Evolutionary conservation across 2,329 filamentous ascomycete genomes (phyloP), one percentile per base, ranked within the genome.

Genomic region (Cyclaneusma minus): DNA sequence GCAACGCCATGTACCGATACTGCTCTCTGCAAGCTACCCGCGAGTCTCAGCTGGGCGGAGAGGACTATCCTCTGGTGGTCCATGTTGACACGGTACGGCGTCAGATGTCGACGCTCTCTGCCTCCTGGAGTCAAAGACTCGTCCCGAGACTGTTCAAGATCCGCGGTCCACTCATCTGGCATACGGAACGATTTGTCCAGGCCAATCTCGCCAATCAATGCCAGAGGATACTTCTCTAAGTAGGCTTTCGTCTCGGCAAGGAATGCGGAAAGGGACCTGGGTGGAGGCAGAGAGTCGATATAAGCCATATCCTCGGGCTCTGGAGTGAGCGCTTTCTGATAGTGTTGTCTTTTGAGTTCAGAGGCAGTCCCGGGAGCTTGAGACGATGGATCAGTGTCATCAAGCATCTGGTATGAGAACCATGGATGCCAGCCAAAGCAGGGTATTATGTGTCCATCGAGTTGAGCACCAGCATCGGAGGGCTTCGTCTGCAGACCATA

Each of bases 381-480:
- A 14, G 27, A 8, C 7, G 28, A 13, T 11, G 18, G 4, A n/a
- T 28, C 52, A 6, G 42, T 37, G 46, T 81, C 70, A 41, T 74
- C 64, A 43, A 72, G 82, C 40, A 89, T 62, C 36, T 81, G 72
- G 47, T 87, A 61, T 1, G 79, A 77, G 49, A 85, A 87, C 81
- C 81, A 89, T 1, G 81, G 81, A 45, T 89, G 81, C 78, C 80
- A 85, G 12, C 81, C 81, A 50, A 85, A 87, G n/a, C 72, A 70
- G 0, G 81, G 77, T 3, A 87, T 40, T 13, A 74, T 46, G 32
- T 56, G 58, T 31, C 57, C 51, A 9, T 48, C 42, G 5, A 32
- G 26, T 12, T n/a, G n/a, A n/a, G n/a, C n/a, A n/a, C n/a, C n/a
- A n/a, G n/a, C n/a, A n/a, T n/a, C n/a, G n/a, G n/a, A 49, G 14